A percentile compares a stretch with the other conserved stretches of the same genome.
Evolutionary conservation across 345 rosid genomes (phyloP).

Genomic region (Lagerstroemia speciosa): DNA sequence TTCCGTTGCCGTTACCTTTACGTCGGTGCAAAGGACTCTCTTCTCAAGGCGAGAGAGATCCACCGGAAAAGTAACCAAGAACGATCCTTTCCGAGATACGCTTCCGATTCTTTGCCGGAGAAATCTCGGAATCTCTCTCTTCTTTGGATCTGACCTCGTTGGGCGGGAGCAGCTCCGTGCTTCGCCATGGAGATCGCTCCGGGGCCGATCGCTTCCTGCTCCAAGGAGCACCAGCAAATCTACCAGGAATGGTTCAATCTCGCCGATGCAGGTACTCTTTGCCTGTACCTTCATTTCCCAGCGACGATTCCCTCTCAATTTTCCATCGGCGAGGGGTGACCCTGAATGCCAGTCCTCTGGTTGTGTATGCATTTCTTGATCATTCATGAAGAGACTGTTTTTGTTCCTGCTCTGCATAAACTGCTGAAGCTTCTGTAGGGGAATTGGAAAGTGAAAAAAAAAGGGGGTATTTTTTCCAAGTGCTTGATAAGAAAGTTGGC

Average conservation of each 20-base stretch:
- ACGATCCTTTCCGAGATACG: neutral
- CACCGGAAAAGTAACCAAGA: neutral
- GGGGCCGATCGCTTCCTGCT: slow-evolving; percentile 53
- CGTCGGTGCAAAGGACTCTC: slow-evolving; percentile 1
- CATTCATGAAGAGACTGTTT: neutral
- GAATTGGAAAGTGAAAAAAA: too few relatives aligned
- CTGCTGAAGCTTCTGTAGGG: neutral
- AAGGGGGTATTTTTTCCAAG: too few relatives aligned
- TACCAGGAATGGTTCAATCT: slow-evolving; percentile 79
- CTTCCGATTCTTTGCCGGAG: neutral
- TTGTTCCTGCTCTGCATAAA: neutral
- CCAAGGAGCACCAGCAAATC: slow-evolving; percentile 66
- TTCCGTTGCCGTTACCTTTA: neutral
- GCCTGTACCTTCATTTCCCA: neutral
- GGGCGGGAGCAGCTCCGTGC: slow-evolving; percentile 1
- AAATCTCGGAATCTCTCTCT: neutral
- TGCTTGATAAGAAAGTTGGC: neutral
- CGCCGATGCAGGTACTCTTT: slow-evolving; percentile 67
- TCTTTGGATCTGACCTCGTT: neutral
- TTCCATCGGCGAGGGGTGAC: neutral
- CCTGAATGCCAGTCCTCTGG: neutral
- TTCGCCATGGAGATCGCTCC: slow-evolving; percentile 60
- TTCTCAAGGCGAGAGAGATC: neutral
- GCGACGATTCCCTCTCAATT: neutral
- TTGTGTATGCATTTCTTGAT: neutral